Conservation (phyloP, 164 flowering plant species). For the Nelumbo lutea region DNA sequence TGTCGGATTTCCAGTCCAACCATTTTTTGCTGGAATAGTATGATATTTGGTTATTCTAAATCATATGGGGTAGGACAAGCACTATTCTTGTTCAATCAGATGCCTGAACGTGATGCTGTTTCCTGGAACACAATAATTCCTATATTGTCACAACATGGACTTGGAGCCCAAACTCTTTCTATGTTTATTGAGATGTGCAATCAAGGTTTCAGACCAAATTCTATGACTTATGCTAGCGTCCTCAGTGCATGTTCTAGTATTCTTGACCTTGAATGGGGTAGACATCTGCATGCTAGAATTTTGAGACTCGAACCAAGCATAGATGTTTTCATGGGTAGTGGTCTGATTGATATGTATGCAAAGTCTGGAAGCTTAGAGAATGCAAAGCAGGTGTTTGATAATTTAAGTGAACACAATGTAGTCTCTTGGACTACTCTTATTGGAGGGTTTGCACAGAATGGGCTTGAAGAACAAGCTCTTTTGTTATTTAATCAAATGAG, state of each 20-base stretch:
- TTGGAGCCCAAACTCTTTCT: conserved; percentile 26
- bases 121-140: conserved; percentile 57
- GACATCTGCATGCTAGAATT: conserved; percentile 50
- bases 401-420: conserved; percentile 26
- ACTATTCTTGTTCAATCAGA: conserved; percentile 27
- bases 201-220: conserved; percentile 38
- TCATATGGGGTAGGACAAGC: conserved; percentile 22
- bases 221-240: conserved; percentile 47
- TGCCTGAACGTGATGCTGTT: conserved; percentile 40
- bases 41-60: conserved; percentile 45
- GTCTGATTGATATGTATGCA: conserved; percentile 54
- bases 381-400: conserved; percentile 38
- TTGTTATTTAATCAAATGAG: conserved; percentile 41
- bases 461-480: conserved; percentile 39
- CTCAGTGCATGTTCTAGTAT: conserved; percentile 47
- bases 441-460: conserved; percentile 36
- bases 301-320: conserved; percentile 28
- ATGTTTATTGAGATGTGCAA: conserved; percentile 43
- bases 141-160: conserved; percentile 40
- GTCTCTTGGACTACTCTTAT: conserved; percentile 58
- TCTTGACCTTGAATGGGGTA: conserved; percentile 45
- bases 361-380: conserved; percentile 39
- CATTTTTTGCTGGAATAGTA: conserved; percentile 50
- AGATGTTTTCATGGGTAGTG: conserved; percentile 41
- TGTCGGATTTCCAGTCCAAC: conserved; percentile 26